A percentile compares a stretch with the other conserved stretches of the same genome.
Conservation (phyloP, 495 filamentous ascomycete species). For the Acidomyces sp. region DNA sequence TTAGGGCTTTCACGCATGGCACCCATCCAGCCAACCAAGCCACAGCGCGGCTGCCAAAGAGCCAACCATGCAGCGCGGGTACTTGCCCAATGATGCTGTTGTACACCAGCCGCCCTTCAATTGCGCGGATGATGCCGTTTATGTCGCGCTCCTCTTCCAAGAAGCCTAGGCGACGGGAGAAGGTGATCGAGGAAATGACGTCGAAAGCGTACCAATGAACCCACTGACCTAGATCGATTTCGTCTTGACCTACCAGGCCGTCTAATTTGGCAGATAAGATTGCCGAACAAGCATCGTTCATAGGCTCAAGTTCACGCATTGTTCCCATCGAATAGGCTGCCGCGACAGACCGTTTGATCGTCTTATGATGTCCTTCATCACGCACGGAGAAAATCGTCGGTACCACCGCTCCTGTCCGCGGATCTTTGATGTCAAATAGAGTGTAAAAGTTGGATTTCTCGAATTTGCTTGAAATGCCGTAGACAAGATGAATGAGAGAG, state of each 20-base stretch:
- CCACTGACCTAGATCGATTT: conserved; percentile 30
- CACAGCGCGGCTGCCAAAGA: conserved; percentile 26
- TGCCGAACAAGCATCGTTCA: conserved; percentile 23
- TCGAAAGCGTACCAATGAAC: conserved; percentile 37
- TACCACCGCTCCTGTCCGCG: conserved; percentile 1
- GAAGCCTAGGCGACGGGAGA: conserved; percentile 30
- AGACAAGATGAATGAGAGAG: conserved; percentile 4
- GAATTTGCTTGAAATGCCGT: conserved; percentile 12
- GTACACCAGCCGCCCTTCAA: conserved; percentile 14
- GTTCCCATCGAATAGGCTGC: conserved; percentile 32
- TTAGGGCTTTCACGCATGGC: conserved; percentile 6
- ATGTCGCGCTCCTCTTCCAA: conserved; percentile 29
- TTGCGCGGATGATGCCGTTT: conserved; percentile 27
- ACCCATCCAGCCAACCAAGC: conserved; percentile 7
- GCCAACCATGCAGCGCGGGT: conserved; percentile 4
- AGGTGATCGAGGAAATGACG: conserved; percentile 31
- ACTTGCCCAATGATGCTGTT: conserved; percentile 15
- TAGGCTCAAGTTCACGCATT: conserved; percentile 26
- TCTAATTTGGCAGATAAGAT: conserved; percentile 30
- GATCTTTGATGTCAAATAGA: conserved; percentile 21
- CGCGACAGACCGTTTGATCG: conserved; percentile 32
- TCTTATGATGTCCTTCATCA: conserved; percentile 33
- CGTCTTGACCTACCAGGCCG: conserved; percentile 19
- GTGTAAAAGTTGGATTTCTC: conserved; percentile 30
- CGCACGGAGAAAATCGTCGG: conserved; percentile 15